Conservation (phyloP, 768 basidiomycete genomes). For the Mycena venus region DNA sequence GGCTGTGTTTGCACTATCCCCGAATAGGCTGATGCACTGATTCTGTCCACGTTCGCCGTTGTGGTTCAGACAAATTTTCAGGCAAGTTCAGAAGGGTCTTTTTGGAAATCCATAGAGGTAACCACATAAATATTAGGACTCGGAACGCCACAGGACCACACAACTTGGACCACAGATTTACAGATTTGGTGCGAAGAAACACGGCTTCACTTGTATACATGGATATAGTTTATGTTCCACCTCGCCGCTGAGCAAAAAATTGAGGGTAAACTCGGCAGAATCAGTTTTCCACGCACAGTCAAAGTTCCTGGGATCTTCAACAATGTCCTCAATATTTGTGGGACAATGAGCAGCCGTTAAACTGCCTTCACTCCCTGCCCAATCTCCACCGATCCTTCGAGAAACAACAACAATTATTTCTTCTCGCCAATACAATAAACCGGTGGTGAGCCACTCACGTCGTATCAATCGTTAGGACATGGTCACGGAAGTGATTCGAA, state of each 20-base stretch:
- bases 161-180: too few species aligned
- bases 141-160: too few species aligned
- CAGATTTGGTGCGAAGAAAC: background rate
- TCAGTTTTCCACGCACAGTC: background rate
- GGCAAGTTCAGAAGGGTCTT: too few species aligned
- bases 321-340: background rate
- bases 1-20: constrained; percentile 1
- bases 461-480: constrained; percentile 1
- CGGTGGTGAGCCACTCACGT: constrained; percentile 4
- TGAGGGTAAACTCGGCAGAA: too few species aligned
- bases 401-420: background rate
- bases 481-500: background rate
- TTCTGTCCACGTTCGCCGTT: too few species aligned
- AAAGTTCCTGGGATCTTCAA: constrained; percentile 1
- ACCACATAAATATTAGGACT: too few species aligned
- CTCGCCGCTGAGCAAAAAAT: background rate
- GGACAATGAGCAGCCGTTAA: background rate
- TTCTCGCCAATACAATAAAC: background rate
- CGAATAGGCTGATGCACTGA: too few species aligned
- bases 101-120: too few species aligned
- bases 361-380: background rate
- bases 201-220: background rate
- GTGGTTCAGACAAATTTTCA: too few species aligned
- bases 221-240: constrained; percentile 5
- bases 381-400: background rate